A percentile compares a stretch with the other conserved stretches of the same genome.
Conservation (phyloP, 75 land plant genomes). For the Adiantum capillusveneris region DNA sequence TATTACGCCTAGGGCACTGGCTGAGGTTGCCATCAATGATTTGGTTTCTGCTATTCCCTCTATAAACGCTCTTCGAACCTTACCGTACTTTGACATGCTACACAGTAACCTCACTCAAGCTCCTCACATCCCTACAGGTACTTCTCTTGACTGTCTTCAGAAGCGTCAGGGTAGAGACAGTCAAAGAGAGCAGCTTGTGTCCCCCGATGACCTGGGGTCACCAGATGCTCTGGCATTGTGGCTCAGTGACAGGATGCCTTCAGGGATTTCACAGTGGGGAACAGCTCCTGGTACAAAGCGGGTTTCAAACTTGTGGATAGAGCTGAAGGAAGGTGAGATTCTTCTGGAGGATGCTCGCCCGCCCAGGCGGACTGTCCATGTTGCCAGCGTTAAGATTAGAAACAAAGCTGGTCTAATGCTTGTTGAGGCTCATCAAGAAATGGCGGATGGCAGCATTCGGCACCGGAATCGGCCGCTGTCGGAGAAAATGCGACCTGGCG, state of each 20-base stretch:
- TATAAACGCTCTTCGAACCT: neutral
- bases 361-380: slow-evolving; percentile 69
- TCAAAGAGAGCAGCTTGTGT: too few species aligned
- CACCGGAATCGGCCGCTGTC: slow-evolving; percentile 62
- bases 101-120: neutral
- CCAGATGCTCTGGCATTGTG: slow-evolving; percentile 5
- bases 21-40: neutral
- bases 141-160: neutral
- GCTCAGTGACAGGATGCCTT: neutral
- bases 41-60: neutral
- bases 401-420: slow-evolving; percentile 32
- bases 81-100: neutral
- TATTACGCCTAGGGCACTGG: neutral
- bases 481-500: slow-evolving; percentile 92
- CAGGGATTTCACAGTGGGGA: slow-evolving; percentile 47
- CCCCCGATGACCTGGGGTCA: neutral
- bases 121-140: neutral
- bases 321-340: slow-evolving; percentile 77
- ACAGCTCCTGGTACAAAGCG: slow-evolving; percentile 74
- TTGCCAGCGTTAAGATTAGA: slow-evolving; percentile 57
- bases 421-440: slow-evolving; percentile 72
- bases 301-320: slow-evolving; percentile 85
- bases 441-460: slow-evolving; percentile 64
- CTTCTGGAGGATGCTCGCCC: slow-evolving; percentile 51
- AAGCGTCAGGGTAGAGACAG: too few species aligned